Evolutionary conservation across 2,329 filamentous ascomycete species (phyloP).

Genomic region (Ophiostoma ips): DNA sequence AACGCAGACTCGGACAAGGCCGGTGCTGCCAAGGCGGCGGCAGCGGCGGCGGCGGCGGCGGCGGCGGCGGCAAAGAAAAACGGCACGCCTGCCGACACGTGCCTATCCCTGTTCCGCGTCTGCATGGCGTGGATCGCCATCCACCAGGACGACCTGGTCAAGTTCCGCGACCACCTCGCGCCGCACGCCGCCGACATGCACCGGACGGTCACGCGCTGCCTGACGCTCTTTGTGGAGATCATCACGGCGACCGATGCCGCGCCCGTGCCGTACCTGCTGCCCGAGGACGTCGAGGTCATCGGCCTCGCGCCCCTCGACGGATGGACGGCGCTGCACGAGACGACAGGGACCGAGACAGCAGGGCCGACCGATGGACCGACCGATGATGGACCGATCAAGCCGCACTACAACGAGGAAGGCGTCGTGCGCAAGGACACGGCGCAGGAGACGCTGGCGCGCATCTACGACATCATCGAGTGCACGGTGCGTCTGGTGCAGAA

Average conservation of each 20-base stretch:
- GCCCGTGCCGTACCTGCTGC: slow-evolving; percentile 33
- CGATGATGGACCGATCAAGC: slow-evolving; percentile 11
- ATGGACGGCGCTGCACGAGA: slow-evolving; percentile 10
- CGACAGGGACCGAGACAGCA: too few relatives aligned
- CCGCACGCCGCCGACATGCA: slow-evolving; percentile 33
- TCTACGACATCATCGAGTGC: slow-evolving; percentile 15
- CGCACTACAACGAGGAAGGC: slow-evolving; percentile 10
- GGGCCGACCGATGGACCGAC: too few relatives aligned
- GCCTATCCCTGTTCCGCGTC: slow-evolving; percentile 38
- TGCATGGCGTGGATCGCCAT: slow-evolving; percentile 40
- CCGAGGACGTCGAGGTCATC: slow-evolving; percentile 34
- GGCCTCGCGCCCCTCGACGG: slow-evolving; percentile 28
- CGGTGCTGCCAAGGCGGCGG: not conserved
- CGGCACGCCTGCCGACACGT: slow-evolving; percentile 23
- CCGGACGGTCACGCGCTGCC: slow-evolving; percentile 29
- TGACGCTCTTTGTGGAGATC: slow-evolving; percentile 35
- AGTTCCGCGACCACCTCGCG: slow-evolving; percentile 31
- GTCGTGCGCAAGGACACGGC: slow-evolving; percentile 5
- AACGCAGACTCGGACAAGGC: not conserved
- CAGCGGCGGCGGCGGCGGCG: not conserved
- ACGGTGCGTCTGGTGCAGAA: slow-evolving; percentile 11
- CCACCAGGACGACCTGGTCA: slow-evolving; percentile 30
- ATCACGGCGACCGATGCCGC: slow-evolving; percentile 25
- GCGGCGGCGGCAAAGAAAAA: not conserved
- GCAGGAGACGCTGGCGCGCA: slow-evolving; percentile 12